These are phyloP conservation scores for Capronia epimyces DNA, from an alignment of 2,329 filamentous ascomycete genomes.

Conservation along the genomic window DNA sequence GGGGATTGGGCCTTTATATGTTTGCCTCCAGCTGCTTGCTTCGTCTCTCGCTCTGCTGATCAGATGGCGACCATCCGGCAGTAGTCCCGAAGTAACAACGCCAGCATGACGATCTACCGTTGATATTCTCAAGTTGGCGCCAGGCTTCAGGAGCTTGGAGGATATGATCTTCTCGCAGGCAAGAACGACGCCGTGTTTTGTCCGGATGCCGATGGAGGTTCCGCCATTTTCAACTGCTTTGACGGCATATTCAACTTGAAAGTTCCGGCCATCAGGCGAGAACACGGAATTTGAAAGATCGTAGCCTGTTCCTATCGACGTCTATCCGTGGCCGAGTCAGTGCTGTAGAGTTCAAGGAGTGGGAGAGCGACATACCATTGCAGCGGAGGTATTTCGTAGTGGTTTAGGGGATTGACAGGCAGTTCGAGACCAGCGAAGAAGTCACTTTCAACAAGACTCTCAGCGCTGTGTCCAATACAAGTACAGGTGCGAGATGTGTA, in stretches of 20 bases:
- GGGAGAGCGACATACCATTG: constrained; percentile 7
- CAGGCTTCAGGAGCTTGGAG: constrained; percentile 90
- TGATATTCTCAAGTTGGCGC: constrained; percentile 94
- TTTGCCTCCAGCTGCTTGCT: constrained; percentile 80
- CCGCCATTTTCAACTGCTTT: constrained; percentile 98
- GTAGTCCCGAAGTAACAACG: constrained; percentile 83
- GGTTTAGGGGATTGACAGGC: not conserved
- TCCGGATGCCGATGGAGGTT: constrained; percentile 91
- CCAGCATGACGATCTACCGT: constrained; percentile 91
- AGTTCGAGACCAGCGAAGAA: not conserved
- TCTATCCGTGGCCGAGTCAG: constrained; percentile 50
- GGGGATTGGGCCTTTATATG: constrained; percentile 92
- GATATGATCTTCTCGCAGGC: constrained; percentile 94
- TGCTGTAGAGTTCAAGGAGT: not conserved
- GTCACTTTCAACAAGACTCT: not conserved
- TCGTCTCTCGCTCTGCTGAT: constrained; percentile 91
- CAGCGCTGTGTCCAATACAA: not conserved
- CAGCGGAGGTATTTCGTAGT: not conserved
- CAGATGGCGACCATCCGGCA: constrained; percentile 93
- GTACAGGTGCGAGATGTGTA: not conserved
- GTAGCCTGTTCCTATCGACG: constrained; percentile 98
- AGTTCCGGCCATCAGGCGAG: constrained; percentile 97
- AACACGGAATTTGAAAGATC: constrained; percentile 99
- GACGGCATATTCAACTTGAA: constrained; percentile 95
- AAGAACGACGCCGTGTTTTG: constrained; percentile 93